Evolutionary conservation across 2,329 filamentous ascomycete genomes (phyloP), one percentile per base, ranked within the genome.

Genomic region (Pseudocercospora eumusae): DNA sequence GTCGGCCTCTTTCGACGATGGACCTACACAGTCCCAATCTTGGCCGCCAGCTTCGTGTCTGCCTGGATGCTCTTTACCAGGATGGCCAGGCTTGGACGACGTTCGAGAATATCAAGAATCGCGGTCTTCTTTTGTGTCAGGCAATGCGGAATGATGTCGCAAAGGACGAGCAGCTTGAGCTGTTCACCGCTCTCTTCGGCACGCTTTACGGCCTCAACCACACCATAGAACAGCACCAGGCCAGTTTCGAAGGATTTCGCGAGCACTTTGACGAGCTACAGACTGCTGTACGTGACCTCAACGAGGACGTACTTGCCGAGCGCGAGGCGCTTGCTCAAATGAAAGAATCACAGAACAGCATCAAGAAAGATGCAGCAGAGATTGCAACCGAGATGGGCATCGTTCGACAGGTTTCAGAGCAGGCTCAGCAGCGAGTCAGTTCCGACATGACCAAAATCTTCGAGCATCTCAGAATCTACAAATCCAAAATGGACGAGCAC

Each of bases 81-180:
- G 56, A 59, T 50, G 79, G 80, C 18, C 78, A 81, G 23, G 79
- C 82, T 71, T 89, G 86, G 86, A 87, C 81, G 1, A 88, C 85
- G 23, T 89, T 86, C 75, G 85, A 83, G 66, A 87, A 86, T 72
- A 84, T 80, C 61, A 79, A 81, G 59, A 84, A 87, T 60, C 86
- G 86, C 66, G 85, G 85, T 1, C 76, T 85, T 47, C 75, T 85
- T 18, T 84, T 89, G 67, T 89, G 87, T 66, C 82, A 86, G 64
- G 85, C 85, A 27, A 82, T 83, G 45, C 81, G 86, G 40, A 75
- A 80, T 45, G 82, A 86, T 57, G 80, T 83, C 13, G 85, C 88
- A 61, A 84, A 83, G 69, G 82, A 73, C 28, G 65, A 74, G 52
- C 56, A 68, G 25, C 56, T 71, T 3, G 54, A 70, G 9, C 27